Evolutionary conservation across 805 yeast species (phyloP).

Genomic region (Yarrowia yakushimensis): DNA sequence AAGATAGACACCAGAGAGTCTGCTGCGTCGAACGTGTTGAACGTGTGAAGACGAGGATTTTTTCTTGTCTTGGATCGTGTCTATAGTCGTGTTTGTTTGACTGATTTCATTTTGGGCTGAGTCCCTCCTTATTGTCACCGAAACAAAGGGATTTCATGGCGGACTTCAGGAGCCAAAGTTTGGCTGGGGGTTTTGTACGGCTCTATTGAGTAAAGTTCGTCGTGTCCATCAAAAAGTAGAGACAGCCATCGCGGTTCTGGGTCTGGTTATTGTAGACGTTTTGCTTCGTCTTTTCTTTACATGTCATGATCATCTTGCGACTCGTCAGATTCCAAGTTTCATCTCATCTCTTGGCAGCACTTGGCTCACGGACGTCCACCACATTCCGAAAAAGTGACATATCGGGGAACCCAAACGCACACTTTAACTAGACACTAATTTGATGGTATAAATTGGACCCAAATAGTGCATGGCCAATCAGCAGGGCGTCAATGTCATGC

Average conservation of each 20-base stretch:
- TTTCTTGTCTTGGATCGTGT: too few species aligned
- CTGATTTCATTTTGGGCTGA: too few species aligned
- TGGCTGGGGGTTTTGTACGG: background rate
- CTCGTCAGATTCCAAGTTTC: background rate
- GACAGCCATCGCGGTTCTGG: background rate
- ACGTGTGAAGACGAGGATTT: too few species aligned
- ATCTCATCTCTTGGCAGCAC: slow-evolving; percentile 7
- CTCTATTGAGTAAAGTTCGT: background rate
- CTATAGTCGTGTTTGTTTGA: too few species aligned
- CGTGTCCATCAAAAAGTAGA: background rate
- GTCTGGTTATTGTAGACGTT: too few species aligned
- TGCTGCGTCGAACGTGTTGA: too few species aligned
- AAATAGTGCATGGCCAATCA: background rate
- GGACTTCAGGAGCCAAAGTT: background rate
- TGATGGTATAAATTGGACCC: background rate
- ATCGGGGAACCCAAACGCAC: background rate
- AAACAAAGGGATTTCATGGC: background rate
- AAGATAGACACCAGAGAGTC: too few species aligned
- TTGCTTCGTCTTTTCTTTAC: too few species aligned
- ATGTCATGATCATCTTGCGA: too few species aligned
- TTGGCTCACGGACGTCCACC: too few species aligned
- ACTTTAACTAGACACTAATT: background rate
- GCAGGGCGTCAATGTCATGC: background rate
- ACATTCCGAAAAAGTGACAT: too few species aligned
- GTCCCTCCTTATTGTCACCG: background rate